These are phyloP conservation scores for Brasilioporus rufonigricans DNA, from an alignment of 768 basidiomycete species.

Conservation along the genomic window DNA sequence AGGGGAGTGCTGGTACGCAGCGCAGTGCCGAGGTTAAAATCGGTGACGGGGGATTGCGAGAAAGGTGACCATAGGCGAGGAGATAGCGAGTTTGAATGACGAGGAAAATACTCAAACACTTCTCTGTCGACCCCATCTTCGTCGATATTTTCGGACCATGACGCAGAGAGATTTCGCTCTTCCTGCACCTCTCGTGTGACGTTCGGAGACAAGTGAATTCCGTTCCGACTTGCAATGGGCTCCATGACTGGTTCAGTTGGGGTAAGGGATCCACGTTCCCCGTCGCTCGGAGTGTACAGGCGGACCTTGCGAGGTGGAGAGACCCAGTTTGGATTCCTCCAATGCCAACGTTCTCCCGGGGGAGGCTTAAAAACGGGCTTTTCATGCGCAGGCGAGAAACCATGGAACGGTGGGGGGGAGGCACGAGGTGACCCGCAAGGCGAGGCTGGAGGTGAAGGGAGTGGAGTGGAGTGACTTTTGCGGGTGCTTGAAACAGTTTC, in stretches of 20 bases:
- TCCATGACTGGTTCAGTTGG: slow-evolving; percentile 33
- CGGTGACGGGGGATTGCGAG: slow-evolving; percentile 25
- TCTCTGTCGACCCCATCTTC: slow-evolving; percentile 11
- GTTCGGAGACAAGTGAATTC: not conserved
- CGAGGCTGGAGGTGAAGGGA: slow-evolving; percentile 30
- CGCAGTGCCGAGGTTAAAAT: slow-evolving; percentile 24
- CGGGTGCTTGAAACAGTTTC: slow-evolving; percentile 10
- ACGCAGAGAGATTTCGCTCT: not conserved
- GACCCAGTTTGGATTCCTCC: slow-evolving; percentile 35
- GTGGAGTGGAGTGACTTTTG: slow-evolving; percentile 22
- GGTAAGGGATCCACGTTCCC: slow-evolving; percentile 25
- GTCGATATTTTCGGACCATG: slow-evolving; percentile 8
- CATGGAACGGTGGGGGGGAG: slow-evolving; percentile 10
- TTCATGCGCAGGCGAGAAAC: slow-evolving; percentile 18
- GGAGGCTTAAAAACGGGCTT: slow-evolving; percentile 26
- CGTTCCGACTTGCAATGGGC: slow-evolving; percentile 2
- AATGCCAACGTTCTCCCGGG: slow-evolving; percentile 32
- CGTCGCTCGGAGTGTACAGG: slow-evolving; percentile 20
- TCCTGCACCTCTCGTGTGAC: slow-evolving; percentile 14
- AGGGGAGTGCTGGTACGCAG: slow-evolving; percentile 32
- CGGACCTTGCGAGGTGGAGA: slow-evolving; percentile 31
- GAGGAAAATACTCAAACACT: slow-evolving; percentile 12
- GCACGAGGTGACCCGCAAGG: slow-evolving; percentile 23
- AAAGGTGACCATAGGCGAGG: slow-evolving; percentile 27
- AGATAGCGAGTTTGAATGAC: slow-evolving; percentile 19